Evolutionary conservation across 306 rosid species (phyloP).

Genomic region (Cucurbita pepo): DNA sequence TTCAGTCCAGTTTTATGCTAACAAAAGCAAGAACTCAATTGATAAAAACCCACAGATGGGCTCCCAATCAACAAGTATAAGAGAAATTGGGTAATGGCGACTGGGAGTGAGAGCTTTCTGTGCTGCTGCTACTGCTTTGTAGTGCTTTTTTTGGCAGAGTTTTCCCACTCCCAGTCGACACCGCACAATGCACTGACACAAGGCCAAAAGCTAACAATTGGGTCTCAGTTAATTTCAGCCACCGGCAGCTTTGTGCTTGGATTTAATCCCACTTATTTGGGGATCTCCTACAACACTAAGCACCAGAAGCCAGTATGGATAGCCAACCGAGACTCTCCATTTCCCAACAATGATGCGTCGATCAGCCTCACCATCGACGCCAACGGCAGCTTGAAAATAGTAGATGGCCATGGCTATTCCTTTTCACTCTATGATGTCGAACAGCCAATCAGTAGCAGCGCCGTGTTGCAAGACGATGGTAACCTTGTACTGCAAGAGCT

Average conservation of each 20-base stretch:
- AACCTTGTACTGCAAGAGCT: conserved; percentile 8
- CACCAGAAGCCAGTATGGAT: background rate
- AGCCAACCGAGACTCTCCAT: conserved; percentile 12
- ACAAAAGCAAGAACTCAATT: background rate
- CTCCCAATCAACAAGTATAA: background rate
- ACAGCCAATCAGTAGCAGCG: background rate
- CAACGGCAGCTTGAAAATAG: conserved; percentile 14
- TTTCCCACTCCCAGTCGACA: background rate
- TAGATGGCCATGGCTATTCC: background rate
- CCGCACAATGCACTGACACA: background rate
- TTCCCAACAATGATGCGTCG: background rate
- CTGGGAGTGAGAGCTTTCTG: background rate
- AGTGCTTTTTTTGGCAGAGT: background rate
- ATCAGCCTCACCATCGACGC: conserved; percentile 6
- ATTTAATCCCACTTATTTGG: background rate
- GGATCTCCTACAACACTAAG: background rate
- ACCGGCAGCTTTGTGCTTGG: background rate
- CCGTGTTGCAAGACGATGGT: background rate
- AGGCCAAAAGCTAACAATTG: background rate
- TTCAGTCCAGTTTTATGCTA: no score
- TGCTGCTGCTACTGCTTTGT: background rate
- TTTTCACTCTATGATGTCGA: background rate
- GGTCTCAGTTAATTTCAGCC: background rate
- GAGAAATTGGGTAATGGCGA: background rate
- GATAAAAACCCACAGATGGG: no score